These are phyloP conservation scores for Niveomyces coronatus DNA, from an alignment of 2,329 filamentous ascomycete species.

Conservation along the genomic window DNA sequence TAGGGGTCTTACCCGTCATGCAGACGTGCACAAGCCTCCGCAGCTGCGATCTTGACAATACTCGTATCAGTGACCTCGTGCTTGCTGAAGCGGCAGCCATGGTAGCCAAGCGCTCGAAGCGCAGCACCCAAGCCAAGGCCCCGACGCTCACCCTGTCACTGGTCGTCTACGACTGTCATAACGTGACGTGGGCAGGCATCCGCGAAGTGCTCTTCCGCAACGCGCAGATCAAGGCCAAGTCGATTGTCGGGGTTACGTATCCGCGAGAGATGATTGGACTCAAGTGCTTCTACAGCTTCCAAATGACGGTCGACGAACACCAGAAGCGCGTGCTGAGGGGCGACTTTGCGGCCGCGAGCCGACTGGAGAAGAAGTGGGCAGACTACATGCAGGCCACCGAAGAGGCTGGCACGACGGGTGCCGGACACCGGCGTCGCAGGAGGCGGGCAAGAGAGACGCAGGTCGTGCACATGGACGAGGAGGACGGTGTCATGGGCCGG, in stretches of 20 bases:
- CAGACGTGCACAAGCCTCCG: constrained; percentile 60
- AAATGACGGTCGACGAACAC: constrained; percentile 90
- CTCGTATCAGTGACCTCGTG: constrained; percentile 75
- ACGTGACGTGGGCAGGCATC: constrained; percentile 87
- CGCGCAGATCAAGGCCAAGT: constrained; percentile 49
- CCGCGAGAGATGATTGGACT: constrained; percentile 73
- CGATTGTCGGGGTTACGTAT: constrained; percentile 39
- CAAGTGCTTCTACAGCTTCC: constrained; percentile 93
- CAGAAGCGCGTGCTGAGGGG: constrained; percentile 73
- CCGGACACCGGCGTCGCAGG: constrained; percentile 57
- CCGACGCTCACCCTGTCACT: constrained; percentile 59
- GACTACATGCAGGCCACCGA: constrained; percentile 90
- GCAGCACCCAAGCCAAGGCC: constrained; percentile 27
- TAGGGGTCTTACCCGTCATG: constrained; percentile 73
- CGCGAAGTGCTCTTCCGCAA: constrained; percentile 81
- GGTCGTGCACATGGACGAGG: constrained; percentile 69
- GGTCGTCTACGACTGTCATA: constrained; percentile 82
- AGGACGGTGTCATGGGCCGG: constrained; percentile 53
- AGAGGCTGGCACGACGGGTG: constrained; percentile 62
- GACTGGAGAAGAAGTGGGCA: constrained; percentile 86
- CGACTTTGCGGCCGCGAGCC: constrained; percentile 60
- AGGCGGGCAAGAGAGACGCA: constrained; percentile 74
- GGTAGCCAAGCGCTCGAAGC: constrained; percentile 52
- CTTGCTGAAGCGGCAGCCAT: constrained; percentile 77
- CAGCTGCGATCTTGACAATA: constrained; percentile 85